Base-by-base conservation (phyloP, 306 rosid genomes). In the Pueraria montana region DNA sequence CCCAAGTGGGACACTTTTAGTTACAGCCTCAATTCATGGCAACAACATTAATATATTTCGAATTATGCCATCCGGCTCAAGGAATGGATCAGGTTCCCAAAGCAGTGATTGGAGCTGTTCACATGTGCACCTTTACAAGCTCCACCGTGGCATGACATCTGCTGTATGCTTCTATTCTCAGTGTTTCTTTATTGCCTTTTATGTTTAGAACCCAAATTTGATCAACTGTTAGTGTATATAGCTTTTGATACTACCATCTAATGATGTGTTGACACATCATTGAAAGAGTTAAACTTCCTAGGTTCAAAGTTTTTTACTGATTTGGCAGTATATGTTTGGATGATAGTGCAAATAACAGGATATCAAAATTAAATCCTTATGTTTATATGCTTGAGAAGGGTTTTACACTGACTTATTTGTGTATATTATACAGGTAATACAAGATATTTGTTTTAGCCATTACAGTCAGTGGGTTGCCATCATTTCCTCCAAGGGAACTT, bases 1-100 rank as follows among this genome's bases (percentile, higher is more conserved):
- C 72, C 98, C 97, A 72, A 94, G 98, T 66, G 98, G 98, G 75
- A 94, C 94, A 48, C 94, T 94, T 87, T 78, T 94, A 58, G 95
- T 94, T 75, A 94, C 97, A 62, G 97, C 98, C 63, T 94, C 98
- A 26, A 87, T 91, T 76, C 89, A 94, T 78, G 98, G 98, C 52
- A 89, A 90, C 91, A 94, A 92, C 82, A 94, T 94, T 56, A 94
- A 94, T 72, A 89, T 94, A 76, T 94, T 92, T 71, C 88, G 94
- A 76, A 90, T 94, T 72, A 92, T 94, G 96, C 98, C 94, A 24
- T 88, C 94, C 62, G 52, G 78, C 89, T 82, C 94, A 17, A 88
- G 70, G 40, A 93, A 71, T 66, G 93, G 92, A 83, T 87, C 96
- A 20, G 89, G 92, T 62, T 72, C 87, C 62, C 93, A 86, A 67